Base-by-base conservation (phyloP, 768 basidiomycete genomes). In the Rhizopogon salebrosus region DNA sequence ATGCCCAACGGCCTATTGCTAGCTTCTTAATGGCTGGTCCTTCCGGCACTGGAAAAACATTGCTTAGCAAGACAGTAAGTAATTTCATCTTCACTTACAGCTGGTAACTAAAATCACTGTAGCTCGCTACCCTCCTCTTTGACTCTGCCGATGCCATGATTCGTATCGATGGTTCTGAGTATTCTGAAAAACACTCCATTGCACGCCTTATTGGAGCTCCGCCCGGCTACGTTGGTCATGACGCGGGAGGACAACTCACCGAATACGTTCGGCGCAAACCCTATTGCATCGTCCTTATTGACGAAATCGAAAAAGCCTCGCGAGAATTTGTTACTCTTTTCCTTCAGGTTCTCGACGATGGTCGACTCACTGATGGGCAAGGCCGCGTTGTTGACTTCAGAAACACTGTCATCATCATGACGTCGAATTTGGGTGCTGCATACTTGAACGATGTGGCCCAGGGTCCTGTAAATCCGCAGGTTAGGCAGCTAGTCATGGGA, bases 331-430 rank as follows among this genome's bases (percentile, higher is more conserved):
- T 84, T 55, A 85, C 83, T 23, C 73, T 87, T 36, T 83, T 87
- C 64, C 71, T 87, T 1, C 92, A 95, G 68, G 90, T 95, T 24
- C 80, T 97, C 41, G 94, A 97, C 59, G 94, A 95, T 57, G 94
- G 94, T 9, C 83, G 89, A 40, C 75, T 95, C 57, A 95, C 94
- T 20, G 93, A 95, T 60, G 89, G 92, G 6, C 92, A 95, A 70
- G 93, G 93, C n/a, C 83, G 89, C 55, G 75, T 91, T 38, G 82
- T 91, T 18, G 87, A 91, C 69, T 93, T 92, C 78, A 78, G 85
- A 53, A 95, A 94, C 65, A 91, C 92, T 1, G 89, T 95, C 63
- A 92, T 95, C 66, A 89, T 94, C 69, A 89, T 95, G 84, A 95
- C 94, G 4, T 92, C 90, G 45, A 98, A 98, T 65, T 77, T 95